phyloP scores from a whole-genome alignment of 345 rosid species.

The Populus pruinosa region DNA sequence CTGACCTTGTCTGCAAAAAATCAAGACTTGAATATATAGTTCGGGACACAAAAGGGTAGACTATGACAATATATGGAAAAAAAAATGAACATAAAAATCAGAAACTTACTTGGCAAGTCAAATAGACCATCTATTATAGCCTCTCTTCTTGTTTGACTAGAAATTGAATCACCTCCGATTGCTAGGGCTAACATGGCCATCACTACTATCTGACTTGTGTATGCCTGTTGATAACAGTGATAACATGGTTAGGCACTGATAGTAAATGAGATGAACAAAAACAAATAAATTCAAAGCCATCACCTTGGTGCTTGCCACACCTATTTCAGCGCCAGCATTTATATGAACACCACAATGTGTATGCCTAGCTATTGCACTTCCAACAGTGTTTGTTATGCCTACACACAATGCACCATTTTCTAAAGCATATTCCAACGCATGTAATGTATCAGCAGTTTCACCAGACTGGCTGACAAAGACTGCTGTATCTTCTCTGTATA shows the following conservation, averaged over 20 bases:
- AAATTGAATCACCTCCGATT: slow-evolving; percentile 79
- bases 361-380: slow-evolving; percentile 86
- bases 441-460: slow-evolving; percentile 94
- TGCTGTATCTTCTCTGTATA: slow-evolving; percentile 96
- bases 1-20: slow-evolving; percentile 63
- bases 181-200: slow-evolving; percentile 97
- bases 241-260: slow-evolving; percentile 9
- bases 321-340: slow-evolving; percentile 95
- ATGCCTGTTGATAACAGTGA: slow-evolving; percentile 50
- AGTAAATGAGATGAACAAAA: not conserved
- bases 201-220: slow-evolving; percentile 95
- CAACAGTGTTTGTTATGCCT: slow-evolving; percentile 95
- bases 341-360: slow-evolving; percentile 93
- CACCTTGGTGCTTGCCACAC: slow-evolving; percentile 98
- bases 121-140: slow-evolving; percentile 87
- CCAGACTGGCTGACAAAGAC: slow-evolving; percentile 98
- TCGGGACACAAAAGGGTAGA: not conserved
- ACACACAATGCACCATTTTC: slow-evolving; percentile 93
- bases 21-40: not conserved
- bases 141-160: slow-evolving; percentile 73
- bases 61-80: not conserved
- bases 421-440: slow-evolving; percentile 74
- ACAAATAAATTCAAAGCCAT: not conserved
- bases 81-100: not conserved
- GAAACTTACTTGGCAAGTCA: slow-evolving; percentile 76